Conservation (phyloP, 2,329 filamentous ascomycete genomes). For the Cercospora zeae-maydis region DNA sequence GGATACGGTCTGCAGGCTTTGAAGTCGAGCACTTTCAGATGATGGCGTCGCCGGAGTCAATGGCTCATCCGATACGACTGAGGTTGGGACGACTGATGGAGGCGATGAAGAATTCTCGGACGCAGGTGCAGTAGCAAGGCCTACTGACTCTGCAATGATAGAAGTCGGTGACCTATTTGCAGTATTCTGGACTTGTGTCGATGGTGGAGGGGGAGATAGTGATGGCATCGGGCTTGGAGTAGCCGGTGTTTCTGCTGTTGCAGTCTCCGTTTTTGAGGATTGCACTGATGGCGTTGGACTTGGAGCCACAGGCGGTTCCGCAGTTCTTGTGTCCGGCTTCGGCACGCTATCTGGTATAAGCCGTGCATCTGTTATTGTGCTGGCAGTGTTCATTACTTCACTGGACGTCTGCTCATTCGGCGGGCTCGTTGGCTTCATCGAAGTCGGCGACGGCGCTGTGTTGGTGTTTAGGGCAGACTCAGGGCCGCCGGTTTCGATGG, state of each 20-base stretch:
- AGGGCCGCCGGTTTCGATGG: not conserved
- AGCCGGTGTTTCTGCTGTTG: not conserved
- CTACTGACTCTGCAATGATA: not conserved
- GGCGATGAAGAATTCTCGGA: not conserved
- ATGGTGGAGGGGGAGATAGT: not conserved
- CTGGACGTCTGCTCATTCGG: not conserved
- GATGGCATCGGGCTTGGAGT: not conserved
- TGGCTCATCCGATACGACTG: too few relatives aligned
- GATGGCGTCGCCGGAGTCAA: accelerated
- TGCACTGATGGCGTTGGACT: not conserved
- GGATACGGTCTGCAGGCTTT: not conserved
- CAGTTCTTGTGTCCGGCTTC: not conserved
- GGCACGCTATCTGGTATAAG: not conserved
- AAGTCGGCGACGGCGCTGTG: not conserved
- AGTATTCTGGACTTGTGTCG: not conserved
- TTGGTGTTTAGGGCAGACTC: not conserved
- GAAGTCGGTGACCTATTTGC: not conserved
- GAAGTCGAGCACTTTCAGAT: not conserved
- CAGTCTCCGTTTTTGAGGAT: not conserved
- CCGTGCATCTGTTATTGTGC: not conserved
- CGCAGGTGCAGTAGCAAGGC: not conserved
- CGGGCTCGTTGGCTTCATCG: not conserved
- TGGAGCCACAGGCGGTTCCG: not conserved
- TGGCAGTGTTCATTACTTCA: not conserved
- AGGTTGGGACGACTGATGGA: not conserved